A percentile compares a stretch with the other conserved stretches of the same genome.
These are phyloP conservation scores for Russula lepida DNA, from an alignment of 768 basidiomycete species.

Conservation along the genomic window DNA sequence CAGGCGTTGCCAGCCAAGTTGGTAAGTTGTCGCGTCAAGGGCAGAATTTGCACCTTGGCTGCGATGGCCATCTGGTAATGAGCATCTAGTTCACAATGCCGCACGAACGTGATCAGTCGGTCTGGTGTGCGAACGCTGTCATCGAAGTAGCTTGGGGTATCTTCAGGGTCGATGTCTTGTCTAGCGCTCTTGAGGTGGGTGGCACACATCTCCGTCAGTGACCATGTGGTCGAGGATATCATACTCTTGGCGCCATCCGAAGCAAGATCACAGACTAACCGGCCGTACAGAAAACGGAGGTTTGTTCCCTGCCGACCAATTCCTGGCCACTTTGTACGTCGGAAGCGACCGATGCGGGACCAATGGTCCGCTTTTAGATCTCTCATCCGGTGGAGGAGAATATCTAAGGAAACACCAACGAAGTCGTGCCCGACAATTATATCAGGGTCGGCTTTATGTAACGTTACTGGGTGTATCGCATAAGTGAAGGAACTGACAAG, in stretches of 20 bases:
- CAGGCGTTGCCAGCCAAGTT: conserved; percentile 96
- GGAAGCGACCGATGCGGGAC: conserved; percentile 88
- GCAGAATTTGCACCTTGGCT: conserved; percentile 86
- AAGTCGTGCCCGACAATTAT: conserved; percentile 94
- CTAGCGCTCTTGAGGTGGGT: conserved; percentile 80
- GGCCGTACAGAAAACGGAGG: conserved; percentile 71
- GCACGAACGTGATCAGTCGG: conserved; percentile 75
- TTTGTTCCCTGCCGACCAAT: conserved; percentile 82
- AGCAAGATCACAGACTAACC: conserved; percentile 85
- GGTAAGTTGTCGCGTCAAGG: conserved; percentile 87
- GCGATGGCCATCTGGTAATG: conserved; percentile 98
- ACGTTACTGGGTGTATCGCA: conserved; percentile 37
- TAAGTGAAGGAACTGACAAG: not conserved
- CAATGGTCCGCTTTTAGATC: conserved; percentile 89
- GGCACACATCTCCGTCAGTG: conserved; percentile 91
- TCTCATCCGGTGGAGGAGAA: conserved; percentile 83
- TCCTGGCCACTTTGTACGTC: conserved; percentile 72
- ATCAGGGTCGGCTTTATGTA: conserved; percentile 88
- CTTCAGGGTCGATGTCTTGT: conserved; percentile 94
- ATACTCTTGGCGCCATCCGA: conserved; percentile 94
- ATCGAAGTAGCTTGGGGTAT: conserved; percentile 87
- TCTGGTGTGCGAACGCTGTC: conserved; percentile 68
- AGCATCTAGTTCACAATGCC: conserved; percentile 92
- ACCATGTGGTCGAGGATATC: conserved; percentile 98
- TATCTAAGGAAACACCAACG: conserved; percentile 80